Percentiles rank a stretch among this genome's conserved stretches.
Conservation (phyloP, 345 rosid genomes). For the Sisymbrium altissimum region DNA sequence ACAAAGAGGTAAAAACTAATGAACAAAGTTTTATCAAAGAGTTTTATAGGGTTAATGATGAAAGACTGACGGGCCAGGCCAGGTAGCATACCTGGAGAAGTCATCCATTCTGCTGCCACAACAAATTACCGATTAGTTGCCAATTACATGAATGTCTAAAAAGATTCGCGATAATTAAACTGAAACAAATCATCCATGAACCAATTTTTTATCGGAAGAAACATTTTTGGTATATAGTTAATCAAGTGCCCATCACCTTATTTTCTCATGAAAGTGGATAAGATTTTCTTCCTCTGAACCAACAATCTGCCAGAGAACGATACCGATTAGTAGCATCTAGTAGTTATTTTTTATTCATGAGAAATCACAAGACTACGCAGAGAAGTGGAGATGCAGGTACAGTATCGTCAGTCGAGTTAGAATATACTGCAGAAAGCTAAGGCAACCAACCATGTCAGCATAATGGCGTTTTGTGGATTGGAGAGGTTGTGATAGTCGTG, state of each 20-base stretch:
- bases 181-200: slow-evolving; percentile 12
- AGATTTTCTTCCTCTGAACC: slow-evolving; percentile 85
- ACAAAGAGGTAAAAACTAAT: neutral
- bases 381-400: neutral
- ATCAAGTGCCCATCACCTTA: slow-evolving; percentile 55
- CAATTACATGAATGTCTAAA: slow-evolving; percentile 12
- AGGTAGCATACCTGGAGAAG: slow-evolving; percentile 81
- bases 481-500: slow-evolving; percentile 59
- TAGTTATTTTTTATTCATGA: neutral
- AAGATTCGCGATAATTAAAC: neutral
- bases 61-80: slow-evolving; percentile 8
- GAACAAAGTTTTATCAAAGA: neutral
- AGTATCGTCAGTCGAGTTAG: neutral
- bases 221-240: neutral
- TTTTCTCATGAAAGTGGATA: slow-evolving; percentile 84
- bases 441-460: slow-evolving; percentile 77
- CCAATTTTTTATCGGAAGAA: neutral
- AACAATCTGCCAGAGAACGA: slow-evolving; percentile 61
- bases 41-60: neutral
- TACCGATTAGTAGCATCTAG: slow-evolving; percentile 22
- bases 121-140: slow-evolving; percentile 31
- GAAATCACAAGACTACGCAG: neutral
- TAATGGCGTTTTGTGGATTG: slow-evolving; percentile 69
- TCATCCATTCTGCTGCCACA: slow-evolving; percentile 76
- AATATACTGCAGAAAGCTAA: neutral